Percentiles rank a stretch among this genome's conserved stretches.
Conservation (phyloP, 2,329 filamentous ascomycete genomes). For the Phyllosticta paracitricarpa region DNA sequence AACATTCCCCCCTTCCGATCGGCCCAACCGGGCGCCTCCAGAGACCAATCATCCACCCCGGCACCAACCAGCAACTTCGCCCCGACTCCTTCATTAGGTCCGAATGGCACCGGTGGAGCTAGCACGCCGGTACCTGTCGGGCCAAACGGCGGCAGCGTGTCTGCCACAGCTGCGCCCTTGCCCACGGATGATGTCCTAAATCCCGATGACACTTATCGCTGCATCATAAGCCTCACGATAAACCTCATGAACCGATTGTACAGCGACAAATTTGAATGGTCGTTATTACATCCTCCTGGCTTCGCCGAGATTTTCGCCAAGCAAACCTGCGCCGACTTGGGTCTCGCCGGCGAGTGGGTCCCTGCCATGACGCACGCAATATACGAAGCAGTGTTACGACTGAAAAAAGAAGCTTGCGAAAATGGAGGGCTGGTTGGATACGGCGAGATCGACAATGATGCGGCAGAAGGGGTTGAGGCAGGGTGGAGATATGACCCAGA, state of each 20-base stretch:
- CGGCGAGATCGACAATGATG: slow-evolving; percentile 78
- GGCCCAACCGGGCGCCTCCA: slow-evolving; percentile 12
- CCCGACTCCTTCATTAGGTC: slow-evolving; percentile 23
- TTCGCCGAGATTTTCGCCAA: slow-evolving; percentile 89
- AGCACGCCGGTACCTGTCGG: slow-evolving; percentile 40
- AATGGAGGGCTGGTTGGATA: slow-evolving; percentile 71
- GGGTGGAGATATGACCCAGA: slow-evolving; percentile 96
- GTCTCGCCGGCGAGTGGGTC: slow-evolving; percentile 84
- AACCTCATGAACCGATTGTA: slow-evolving; percentile 87
- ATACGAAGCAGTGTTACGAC: slow-evolving; percentile 81
- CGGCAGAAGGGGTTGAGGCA: slow-evolving; percentile 69
- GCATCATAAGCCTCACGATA: slow-evolving; percentile 81
- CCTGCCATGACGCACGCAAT: slow-evolving; percentile 92
- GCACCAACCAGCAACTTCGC: slow-evolving; percentile 23
- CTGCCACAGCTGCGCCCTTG: slow-evolving; percentile 56
- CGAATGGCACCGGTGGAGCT: slow-evolving; percentile 45
- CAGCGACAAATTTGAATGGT: slow-evolving; percentile 98
- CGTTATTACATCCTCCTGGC: slow-evolving; percentile 79
- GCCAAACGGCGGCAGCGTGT: slow-evolving; percentile 34
- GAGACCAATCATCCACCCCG: slow-evolving; percentile 42
- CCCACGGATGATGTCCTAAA: slow-evolving; percentile 67
- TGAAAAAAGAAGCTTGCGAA: slow-evolving; percentile 96
- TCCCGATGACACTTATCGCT: slow-evolving; percentile 89
- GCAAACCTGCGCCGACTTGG: slow-evolving; percentile 84
- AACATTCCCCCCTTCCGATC: neutral